A percentile compares a stretch with the other conserved stretches of the same genome.
These are phyloP conservation scores for Pyrus bretschneideri DNA, from an alignment of 306 rosid species.

Conservation along the genomic window DNA sequence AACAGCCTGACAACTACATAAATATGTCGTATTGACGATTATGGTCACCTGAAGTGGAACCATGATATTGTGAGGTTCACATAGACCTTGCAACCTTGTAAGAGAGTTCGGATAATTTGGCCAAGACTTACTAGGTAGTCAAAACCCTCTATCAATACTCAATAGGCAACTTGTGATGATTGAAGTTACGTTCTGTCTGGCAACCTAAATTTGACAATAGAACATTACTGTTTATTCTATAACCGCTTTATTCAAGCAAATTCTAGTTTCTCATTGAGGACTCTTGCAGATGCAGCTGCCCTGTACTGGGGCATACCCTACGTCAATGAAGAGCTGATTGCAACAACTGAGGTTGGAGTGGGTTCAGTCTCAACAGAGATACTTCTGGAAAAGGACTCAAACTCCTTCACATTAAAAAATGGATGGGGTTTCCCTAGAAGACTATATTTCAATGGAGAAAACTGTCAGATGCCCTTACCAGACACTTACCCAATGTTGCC, in stretches of 20 bases:
- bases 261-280: neutral
- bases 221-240: neutral
- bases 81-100: too few relatives aligned
- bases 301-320: slow-evolving; percentile 70
- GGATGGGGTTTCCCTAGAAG: slow-evolving; percentile 81
- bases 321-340: slow-evolving; percentile 44
- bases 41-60: too few relatives aligned
- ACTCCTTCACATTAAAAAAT: slow-evolving; percentile 53
- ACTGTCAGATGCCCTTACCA: slow-evolving; percentile 65
- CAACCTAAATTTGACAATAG: neutral
- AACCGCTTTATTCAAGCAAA: neutral
- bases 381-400: slow-evolving; percentile 44
- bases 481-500: slow-evolving; percentile 61
- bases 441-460: slow-evolving; percentile 71
- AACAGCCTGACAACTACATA: too few relatives aligned
- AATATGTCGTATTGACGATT: too few relatives aligned
- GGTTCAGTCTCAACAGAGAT: slow-evolving; percentile 56
- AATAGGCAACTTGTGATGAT: too few relatives aligned
- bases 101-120: too few relatives aligned
- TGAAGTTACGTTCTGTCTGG: too few relatives aligned
- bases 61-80: too few relatives aligned
- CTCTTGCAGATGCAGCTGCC: slow-evolving; percentile 56
- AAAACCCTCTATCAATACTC: too few relatives aligned
- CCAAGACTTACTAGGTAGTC: too few relatives aligned
- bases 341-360: slow-evolving; percentile 23